Base-by-base conservation (phyloP, 2,329 filamentous ascomycete species). In the Chrysosporium queenslandicum region DNA sequence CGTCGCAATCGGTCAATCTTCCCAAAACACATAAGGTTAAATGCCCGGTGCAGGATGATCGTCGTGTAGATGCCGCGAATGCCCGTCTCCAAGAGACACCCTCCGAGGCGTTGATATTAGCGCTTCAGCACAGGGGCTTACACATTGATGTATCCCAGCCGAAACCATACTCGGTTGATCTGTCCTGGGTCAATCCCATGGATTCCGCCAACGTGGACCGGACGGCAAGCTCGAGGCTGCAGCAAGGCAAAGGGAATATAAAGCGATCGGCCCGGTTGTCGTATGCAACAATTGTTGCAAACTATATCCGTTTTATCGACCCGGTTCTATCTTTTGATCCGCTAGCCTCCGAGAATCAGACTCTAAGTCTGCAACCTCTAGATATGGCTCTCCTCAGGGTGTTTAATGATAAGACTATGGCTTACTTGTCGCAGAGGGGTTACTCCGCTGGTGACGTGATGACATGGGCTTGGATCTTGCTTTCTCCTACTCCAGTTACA, bases 381-480 rank as follows among this genome's bases (percentile, higher is more conserved):
- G 58, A 66, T 29, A 42, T 54, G 20, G 64, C 60, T 34, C 49
- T 72, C 11, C 55, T 58, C 46, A 53, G 56, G 12, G 62, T 71
- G n/a, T 71, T 73, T 46, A 54, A 61, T 46, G 45, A 59, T 4
- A 50, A 58, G 4, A 58, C 59, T 21, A 34, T 66, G 27, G 53
- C 58, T 5, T 68, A 64, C 40, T 56, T 75, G 7, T 57, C 48
- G 6, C 37, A 55, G 18, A 61, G 63, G 46, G 62, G 66, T 6
- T 72, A 69, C 56, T 63, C 62, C 42, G 58, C 61, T 16, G 56
- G 60, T 3, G 72, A 75, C 61, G 66, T 75, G 23, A 63, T 70
- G 53, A 58, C 63, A 16, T 76, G 73, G 73, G 66, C 71, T 16
- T 76, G 73, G 73, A 66, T 76, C 20, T 59, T 76, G 47, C 68